A percentile compares a stretch with the other conserved stretches of the same genome.
These are phyloP conservation scores for Candida endomychidarum DNA, from an alignment of 805 yeast genomes.

Conservation along the genomic window DNA sequence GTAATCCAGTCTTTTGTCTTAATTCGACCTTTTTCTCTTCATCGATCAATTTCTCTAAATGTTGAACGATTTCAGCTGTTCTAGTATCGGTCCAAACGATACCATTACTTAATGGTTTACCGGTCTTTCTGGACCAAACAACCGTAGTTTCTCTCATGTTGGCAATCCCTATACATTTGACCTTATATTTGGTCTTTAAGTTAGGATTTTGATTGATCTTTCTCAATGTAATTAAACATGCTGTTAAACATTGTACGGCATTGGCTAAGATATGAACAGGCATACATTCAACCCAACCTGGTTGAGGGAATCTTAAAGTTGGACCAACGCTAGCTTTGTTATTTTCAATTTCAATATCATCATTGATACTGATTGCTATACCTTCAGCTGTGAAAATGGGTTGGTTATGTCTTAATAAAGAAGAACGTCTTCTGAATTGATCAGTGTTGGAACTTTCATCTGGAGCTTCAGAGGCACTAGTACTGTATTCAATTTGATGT, in stretches of 20 bases:
- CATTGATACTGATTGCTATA: slow-evolving; percentile 60
- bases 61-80: slow-evolving; percentile 68
- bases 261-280: slow-evolving; percentile 80
- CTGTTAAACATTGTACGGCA: slow-evolving; percentile 75
- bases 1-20: slow-evolving; percentile 74
- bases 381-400: slow-evolving; percentile 76
- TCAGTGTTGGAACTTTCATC: slow-evolving; percentile 41
- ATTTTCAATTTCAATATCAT: slow-evolving; percentile 63
- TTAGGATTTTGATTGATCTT: slow-evolving; percentile 53
- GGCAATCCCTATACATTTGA: slow-evolving; percentile 81
- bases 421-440: slow-evolving; percentile 46
- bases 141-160: slow-evolving; percentile 95
- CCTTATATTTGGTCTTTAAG: slow-evolving; percentile 54
- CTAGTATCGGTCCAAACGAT: slow-evolving; percentile 97
- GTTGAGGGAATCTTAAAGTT: slow-evolving; percentile 73
- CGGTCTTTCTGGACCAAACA: slow-evolving; percentile 83
- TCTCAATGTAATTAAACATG: slow-evolving; percentile 57
- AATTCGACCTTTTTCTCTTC: slow-evolving; percentile 57
- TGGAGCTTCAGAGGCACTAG: slow-evolving; percentile 61
- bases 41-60: slow-evolving; percentile 54
- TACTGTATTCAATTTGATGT: slow-evolving; percentile 86
- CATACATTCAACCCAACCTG: slow-evolving; percentile 94
- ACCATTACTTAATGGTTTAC: slow-evolving; percentile 80
- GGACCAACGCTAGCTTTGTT: slow-evolving; percentile 54
- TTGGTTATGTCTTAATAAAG: slow-evolving; percentile 45